Evolutionary conservation across 768 basidiomycete genomes (phyloP).

Genomic region (Mycena vitilis): DNA sequence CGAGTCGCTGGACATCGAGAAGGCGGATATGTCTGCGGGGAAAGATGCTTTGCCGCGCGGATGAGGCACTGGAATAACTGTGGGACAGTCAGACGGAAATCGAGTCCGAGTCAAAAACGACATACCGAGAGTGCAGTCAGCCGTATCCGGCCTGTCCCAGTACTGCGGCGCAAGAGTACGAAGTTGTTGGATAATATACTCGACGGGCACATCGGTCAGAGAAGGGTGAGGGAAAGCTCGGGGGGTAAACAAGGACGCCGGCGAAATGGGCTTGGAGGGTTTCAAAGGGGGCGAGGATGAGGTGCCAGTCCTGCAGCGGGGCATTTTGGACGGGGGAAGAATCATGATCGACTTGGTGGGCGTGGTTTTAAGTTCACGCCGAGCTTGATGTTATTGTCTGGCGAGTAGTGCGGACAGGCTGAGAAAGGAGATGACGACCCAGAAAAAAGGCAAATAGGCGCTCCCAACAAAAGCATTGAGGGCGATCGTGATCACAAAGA

Average conservation of each 20-base stretch:
- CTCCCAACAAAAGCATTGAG: neutral
- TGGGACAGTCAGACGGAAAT: slow-evolving; percentile 56
- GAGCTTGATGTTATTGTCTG: slow-evolving; percentile 29
- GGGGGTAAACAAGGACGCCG: slow-evolving; percentile 57
- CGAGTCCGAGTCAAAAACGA: slow-evolving; percentile 49
- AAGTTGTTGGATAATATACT: slow-evolving; percentile 79
- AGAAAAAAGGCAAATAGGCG: slow-evolving; percentile 12
- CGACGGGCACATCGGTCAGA: slow-evolving; percentile 72
- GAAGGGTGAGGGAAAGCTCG: slow-evolving; percentile 75
- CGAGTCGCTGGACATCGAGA: slow-evolving; percentile 48
- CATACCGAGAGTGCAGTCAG: slow-evolving; percentile 84
- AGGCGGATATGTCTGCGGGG: slow-evolving; percentile 42
- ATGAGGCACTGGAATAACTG: slow-evolving; percentile 66
- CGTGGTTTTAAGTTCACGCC: slow-evolving; percentile 27
- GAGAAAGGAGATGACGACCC: slow-evolving; percentile 26
- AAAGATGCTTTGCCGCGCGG: slow-evolving; percentile 47
- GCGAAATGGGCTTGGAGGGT: slow-evolving; percentile 29
- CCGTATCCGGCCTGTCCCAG: slow-evolving; percentile 81
- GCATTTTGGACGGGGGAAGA: slow-evolving; percentile 36
- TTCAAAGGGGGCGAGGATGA: slow-evolving; percentile 41
- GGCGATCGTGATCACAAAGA: slow-evolving; percentile 21
- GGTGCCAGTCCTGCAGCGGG: slow-evolving; percentile 35
- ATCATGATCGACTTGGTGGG: slow-evolving; percentile 44
- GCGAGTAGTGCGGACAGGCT: slow-evolving; percentile 10
- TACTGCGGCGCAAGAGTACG: slow-evolving; percentile 73